phyloP scores from a whole-genome alignment of 1,284 basidiomycete species.

The Ustilago shanxiensis region DNA sequence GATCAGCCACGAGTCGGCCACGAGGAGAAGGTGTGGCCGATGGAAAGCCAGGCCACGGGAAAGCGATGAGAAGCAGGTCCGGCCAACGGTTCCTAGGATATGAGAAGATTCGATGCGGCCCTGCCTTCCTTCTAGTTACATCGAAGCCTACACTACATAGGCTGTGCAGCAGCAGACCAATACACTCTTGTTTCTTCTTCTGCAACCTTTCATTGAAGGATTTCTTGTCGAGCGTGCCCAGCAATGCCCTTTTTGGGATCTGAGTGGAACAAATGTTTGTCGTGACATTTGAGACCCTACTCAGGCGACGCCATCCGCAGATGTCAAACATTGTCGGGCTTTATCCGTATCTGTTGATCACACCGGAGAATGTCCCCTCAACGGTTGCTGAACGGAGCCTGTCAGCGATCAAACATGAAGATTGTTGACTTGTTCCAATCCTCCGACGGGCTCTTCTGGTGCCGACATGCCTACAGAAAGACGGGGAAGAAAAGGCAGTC shows the following conservation, averaged over 20 bases:
- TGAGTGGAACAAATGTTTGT: neutral
- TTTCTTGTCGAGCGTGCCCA: too few relatives aligned
- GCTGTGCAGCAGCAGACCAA: too few relatives aligned
- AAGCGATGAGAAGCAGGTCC: too few relatives aligned
- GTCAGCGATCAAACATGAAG: neutral
- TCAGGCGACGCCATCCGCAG: neutral
- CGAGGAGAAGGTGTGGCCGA: conserved; percentile 1
- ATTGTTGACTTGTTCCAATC: too few relatives aligned
- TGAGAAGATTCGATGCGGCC: too few relatives aligned
- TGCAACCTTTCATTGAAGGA: too few relatives aligned
- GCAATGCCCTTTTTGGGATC: neutral
- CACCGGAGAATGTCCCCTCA: neutral
- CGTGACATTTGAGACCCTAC: conserved; percentile 1
- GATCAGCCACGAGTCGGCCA: too few relatives aligned
- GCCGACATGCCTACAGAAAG: neutral
- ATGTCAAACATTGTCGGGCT: neutral
- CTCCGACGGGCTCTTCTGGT: too few relatives aligned
- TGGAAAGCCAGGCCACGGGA: neutral
- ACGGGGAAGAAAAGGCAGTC: neutral
- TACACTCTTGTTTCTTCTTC: too few relatives aligned
- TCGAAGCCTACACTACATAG: too few relatives aligned
- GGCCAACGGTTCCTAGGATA: too few relatives aligned
- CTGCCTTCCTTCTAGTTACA: too few relatives aligned
- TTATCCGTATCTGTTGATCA: conserved; percentile 1
- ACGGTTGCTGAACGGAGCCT: neutral